Base-by-base conservation (phyloP, 805 yeast genomes). In the Yarrowia hollandica region DNA sequence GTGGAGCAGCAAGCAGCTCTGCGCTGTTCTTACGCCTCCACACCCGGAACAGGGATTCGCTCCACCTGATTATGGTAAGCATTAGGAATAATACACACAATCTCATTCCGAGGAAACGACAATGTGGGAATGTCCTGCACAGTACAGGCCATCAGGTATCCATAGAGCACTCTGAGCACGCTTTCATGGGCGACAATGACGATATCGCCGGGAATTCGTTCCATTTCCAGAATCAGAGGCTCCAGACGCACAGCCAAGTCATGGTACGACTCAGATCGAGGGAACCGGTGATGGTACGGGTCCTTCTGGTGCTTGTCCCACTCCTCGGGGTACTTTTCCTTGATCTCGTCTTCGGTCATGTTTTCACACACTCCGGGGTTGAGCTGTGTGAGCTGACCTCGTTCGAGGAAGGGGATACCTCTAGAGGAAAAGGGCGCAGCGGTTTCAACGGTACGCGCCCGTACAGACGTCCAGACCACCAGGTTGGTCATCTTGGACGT, bases 201-300 rank as follows among this genome's bases (percentile, higher is more conserved):
- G 14, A 94, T 80, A 69, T 90, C 97, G 57, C 88, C 81, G 16
- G 72, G 66, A 81, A 87, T 85, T 65, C 97, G 81, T 71, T 94
- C 99, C 83, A 94, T 85, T 71, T 94, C 98, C 69, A 94, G 78
- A 62, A 94, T 82, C 59, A 94, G 77, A 0, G 98, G 96, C 72
- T 94, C 99, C 74, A 94, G 81, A 66, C 96, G 83, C 33, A 94
- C 86, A 0, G 99, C 98, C 60, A 94, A 78, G 72, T 94, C 99
- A 72, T 94, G 99, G 69, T 90, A 94, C 54, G 95, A 88, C 74
- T 94, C 99, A 0, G 96, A 90, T 52, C 98, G 79, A 2, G 96
- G 88, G 69, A 82, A 94, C 61, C 99, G 78, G 69, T 86, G 92
- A 72, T 94, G 97, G 69, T 94, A 94, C 1, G 97, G 97, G 70